Evolutionary conservation across 768 basidiomycete genomes (phyloP).

Genomic region (Strobilomyces confusus): DNA sequence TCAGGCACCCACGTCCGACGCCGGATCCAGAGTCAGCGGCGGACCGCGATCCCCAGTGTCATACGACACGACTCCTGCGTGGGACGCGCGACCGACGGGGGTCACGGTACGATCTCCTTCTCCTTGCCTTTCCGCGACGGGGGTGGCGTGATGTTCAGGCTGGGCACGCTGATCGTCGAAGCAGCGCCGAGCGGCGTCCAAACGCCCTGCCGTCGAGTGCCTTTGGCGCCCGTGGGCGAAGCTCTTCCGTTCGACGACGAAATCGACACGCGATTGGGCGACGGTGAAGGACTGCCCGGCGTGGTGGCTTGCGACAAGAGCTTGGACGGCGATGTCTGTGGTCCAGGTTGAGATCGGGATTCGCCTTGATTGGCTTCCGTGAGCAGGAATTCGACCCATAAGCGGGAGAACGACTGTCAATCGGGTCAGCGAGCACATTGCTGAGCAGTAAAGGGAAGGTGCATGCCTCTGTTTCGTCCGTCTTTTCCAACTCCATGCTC

Average conservation of each 20-base stretch:
- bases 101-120: slow-evolving; percentile 29
- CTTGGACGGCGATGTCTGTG: slow-evolving; percentile 18
- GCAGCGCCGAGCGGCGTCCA: slow-evolving; percentile 31
- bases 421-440: background rate
- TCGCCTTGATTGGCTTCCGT: slow-evolving; percentile 69
- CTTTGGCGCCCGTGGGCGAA: slow-evolving; percentile 26
- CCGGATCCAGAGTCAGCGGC: background rate
- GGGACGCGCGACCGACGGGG: background rate
- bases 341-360: slow-evolving; percentile 15
- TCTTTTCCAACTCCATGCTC: slow-evolving; percentile 63
- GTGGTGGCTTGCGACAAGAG: slow-evolving; percentile 34
- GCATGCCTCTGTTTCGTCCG: slow-evolving; percentile 79
- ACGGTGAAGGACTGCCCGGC: slow-evolving; percentile 34
- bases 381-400: slow-evolving; percentile 97
- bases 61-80: background rate
- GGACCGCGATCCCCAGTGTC: background rate
- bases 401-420: slow-evolving; percentile 85
- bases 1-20: slow-evolving; percentile 2
- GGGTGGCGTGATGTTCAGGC: slow-evolving; percentile 33
- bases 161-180: slow-evolving; percentile 38
- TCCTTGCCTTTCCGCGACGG: slow-evolving; percentile 47
- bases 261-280: slow-evolving; percentile 15
- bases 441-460: background rate
- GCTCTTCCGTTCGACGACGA: slow-evolving; percentile 4
- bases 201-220: slow-evolving; percentile 36